Evolutionary conservation across 139 green algal genomes (phyloP), one percentile per base, ranked within the genome.

Genomic region (Chlorella sp.): DNA sequence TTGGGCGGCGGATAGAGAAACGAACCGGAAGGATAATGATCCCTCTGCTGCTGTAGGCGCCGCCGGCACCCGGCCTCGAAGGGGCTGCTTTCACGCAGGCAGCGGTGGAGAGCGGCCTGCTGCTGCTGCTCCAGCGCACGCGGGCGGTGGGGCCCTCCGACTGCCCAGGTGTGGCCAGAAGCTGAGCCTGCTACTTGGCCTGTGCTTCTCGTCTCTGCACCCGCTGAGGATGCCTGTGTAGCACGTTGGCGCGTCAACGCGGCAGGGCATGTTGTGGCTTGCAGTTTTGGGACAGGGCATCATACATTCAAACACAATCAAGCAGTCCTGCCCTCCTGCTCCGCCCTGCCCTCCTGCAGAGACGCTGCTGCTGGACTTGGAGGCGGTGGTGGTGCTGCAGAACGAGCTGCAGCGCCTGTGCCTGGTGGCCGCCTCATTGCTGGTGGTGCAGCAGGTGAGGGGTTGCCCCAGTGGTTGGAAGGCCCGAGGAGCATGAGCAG

Each of bases 321-420:
- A 60, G 15, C 51, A 18, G n/a, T 25, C 71, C 18, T 44, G 47
- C n/a, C 20, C 15, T 32, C n/a, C 74, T 23, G 21, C 3, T 34
- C 47, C 36, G 17, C 0, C 36, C n/a, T 75, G 36, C 20, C 69
- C 18, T 16, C 13, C 30, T 39, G 60, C 76, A 55, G 73, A 87
- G 82, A 83, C 63, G 30, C 63, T 87, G 82, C 82, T 87, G 62
- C 57, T 87, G 73, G 82, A 87, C 74, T 34, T 82, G 41, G 34
- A 65, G 17, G 62, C 55, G 20, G 57, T 86, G 13, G 81, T 86
- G 69, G 36, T 39, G 13, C 55, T 81, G 70, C 85, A 89, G 73
- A 87, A 89, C 73, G 86, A 89, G 86, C 73, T 89, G 80, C 86
- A 89, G 81, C 80, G 86, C 15, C 72, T 89, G n/a, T 81, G 70